Percentiles rank a stretch among this genome's conserved stretches.
These are phyloP conservation scores for Dentipellis sp. DNA, from an alignment of 768 basidiomycete species.

Conservation along the genomic window DNA sequence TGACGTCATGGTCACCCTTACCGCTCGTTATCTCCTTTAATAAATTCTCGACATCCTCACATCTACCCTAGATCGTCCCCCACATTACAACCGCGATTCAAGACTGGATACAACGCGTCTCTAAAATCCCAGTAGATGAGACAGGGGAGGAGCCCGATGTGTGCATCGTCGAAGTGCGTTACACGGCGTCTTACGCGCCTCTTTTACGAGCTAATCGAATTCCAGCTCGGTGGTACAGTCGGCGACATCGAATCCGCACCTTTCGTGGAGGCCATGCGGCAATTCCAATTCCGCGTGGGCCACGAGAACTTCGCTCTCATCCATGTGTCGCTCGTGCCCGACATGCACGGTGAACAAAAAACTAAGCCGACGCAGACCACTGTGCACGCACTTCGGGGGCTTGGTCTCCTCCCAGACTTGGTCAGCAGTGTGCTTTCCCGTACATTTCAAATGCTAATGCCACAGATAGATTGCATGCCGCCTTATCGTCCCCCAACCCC, in stretches of 20 bases:
- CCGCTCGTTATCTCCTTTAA: background rate
- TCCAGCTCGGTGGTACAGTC: slow-evolving; percentile 93
- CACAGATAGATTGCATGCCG: slow-evolving; percentile 81
- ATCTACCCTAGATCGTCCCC: slow-evolving; percentile 65
- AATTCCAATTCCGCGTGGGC: slow-evolving; percentile 98
- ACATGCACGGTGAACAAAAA: slow-evolving; percentile 98
- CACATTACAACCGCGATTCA: slow-evolving; percentile 96
- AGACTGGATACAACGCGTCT: slow-evolving; percentile 96
- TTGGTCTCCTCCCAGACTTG: slow-evolving; percentile 88
- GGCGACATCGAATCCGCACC: slow-evolving; percentile 99
- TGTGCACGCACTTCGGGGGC: slow-evolving; percentile 84
- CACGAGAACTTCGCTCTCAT: slow-evolving; percentile 94
- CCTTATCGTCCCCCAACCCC: slow-evolving; percentile 65
- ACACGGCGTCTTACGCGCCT: too few species aligned
- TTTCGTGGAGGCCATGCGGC: slow-evolving; percentile 98
- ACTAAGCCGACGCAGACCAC: slow-evolving; percentile 99
- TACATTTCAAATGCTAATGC: background rate
- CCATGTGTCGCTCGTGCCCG: slow-evolving; percentile 96
- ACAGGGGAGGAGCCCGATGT: slow-evolving; percentile 90
- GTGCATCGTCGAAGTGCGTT: slow-evolving; percentile 87
- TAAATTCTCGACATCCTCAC: background rate
- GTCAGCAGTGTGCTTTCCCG: slow-evolving; percentile 32
- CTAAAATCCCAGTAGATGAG: slow-evolving; percentile 90
- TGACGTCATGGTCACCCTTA: background rate
- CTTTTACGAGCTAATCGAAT: background rate